Evolutionary conservation across 2,329 filamentous ascomycete species (phyloP), one percentile per base, ranked within the genome.

Genomic region (Orbilia quercus): DNA sequence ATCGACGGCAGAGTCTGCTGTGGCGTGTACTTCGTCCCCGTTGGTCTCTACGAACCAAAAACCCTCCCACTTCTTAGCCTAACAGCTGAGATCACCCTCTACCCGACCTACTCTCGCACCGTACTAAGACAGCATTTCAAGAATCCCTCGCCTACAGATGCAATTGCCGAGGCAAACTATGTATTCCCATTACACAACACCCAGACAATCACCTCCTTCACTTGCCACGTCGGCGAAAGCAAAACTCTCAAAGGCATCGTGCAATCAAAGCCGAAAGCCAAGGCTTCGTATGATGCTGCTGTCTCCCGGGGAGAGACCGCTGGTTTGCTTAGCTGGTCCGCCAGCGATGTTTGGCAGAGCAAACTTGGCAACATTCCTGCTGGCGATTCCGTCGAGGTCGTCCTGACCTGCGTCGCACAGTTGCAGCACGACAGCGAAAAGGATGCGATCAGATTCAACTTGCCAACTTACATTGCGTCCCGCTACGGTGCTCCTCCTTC

Each of bases 111-210:
- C 14, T 83, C 83, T 1, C 80, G 82, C 25, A 85, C 83, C 7
- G 80, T 80, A 0, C 80, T 85, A 44, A 84, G 80, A 0, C 84
- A 91, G 79, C 87, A 82, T 0, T 92, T 90, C 76, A 79, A 83
- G 76, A 91, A 91, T 75, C 84, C 86, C 0, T 82, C 83, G 1
- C 54, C 76, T 0, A 76, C 79, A 1, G 78, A 81, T 7, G 78
- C 78, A 1, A 84, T 88, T 70, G 77, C 82, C 7, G 82, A 91
- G 77, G 84, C 87, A 14, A 82, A 83, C 12, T 92, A 92, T 78
- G 84, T 84, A 0, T 92, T 92, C 74, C 90, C 90, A 0, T 82
- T 92, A 0, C 90, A 89, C 75, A 88, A 91, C 77, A 89, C 90
- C 7, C 87, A 90, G 14, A 89, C 86, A 5, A 87, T 92, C 0